These are phyloP conservation scores for Pestalotiopsis sp. DNA, from an alignment of 2,329 filamentous ascomycete species.

Conservation along the genomic window DNA sequence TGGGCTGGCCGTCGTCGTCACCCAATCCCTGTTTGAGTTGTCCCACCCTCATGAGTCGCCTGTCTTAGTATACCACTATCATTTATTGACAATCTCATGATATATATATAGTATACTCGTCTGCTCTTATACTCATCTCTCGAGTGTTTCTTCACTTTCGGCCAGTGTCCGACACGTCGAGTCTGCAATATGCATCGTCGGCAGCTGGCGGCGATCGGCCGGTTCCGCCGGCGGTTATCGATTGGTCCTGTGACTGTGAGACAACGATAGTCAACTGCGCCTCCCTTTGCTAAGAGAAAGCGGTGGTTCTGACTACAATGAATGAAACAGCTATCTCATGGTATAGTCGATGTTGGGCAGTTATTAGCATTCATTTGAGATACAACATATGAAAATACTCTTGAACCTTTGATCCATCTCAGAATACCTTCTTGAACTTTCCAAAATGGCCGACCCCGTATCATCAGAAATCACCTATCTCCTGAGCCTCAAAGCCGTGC, in stretches of 20 bases:
- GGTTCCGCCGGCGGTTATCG: background rate
- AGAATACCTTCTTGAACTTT: background rate
- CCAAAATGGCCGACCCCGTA: conserved; percentile 1
- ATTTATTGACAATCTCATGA: background rate
- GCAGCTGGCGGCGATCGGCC: background rate
- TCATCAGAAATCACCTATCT: conserved; percentile 32
- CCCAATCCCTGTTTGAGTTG: background rate
- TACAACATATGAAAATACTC: background rate
- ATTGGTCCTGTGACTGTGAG: background rate
- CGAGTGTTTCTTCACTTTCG: background rate
- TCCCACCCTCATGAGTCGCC: background rate
- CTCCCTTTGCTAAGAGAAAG: background rate
- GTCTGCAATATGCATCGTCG: background rate
- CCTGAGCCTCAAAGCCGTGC: conserved; percentile 37
- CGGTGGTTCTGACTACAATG: background rate
- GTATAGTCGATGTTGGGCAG: background rate
- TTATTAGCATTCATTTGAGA: background rate
- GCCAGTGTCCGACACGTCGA: background rate
- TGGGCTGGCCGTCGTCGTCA: background rate
- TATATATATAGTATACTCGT: background rate
- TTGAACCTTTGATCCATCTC: background rate
- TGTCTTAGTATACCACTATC: background rate
- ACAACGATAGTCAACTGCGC: background rate
- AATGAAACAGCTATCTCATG: background rate
- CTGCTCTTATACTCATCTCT: background rate